Evolutionary conservation across 768 basidiomycete genomes (phyloP).

Genomic region (Xerocomellus amylosporus): DNA sequence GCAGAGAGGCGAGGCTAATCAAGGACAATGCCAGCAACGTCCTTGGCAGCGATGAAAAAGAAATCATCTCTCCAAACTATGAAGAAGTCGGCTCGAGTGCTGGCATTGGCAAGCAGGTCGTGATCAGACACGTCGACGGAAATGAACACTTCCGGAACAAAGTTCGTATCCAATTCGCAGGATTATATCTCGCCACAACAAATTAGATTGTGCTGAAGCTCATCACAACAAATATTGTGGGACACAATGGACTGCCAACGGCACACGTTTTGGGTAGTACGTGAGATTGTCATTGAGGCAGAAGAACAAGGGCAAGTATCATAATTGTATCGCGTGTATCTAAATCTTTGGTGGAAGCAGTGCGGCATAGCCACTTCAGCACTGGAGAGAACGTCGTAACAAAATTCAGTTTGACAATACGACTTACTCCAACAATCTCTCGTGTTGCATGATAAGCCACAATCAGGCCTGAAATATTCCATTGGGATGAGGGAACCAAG

Average conservation of each 20-base stretch:
- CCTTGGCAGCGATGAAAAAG: slow-evolving; percentile 7
- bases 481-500: slow-evolving; percentile 45
- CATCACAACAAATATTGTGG: too few species aligned
- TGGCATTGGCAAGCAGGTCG: slow-evolving; percentile 11
- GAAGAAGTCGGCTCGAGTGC: background rate
- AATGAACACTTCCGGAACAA: background rate
- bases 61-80: slow-evolving; percentile 10
- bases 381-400: slow-evolving; percentile 15
- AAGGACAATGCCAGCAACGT: slow-evolving; percentile 26
- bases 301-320: slow-evolving; percentile 5
- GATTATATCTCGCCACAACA: too few species aligned
- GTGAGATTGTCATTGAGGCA: slow-evolving; percentile 4
- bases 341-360: too few species aligned
- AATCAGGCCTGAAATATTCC: slow-evolving; percentile 58
- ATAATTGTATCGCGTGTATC: slow-evolving; percentile 4
- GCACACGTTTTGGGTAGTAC: slow-evolving; percentile 1
- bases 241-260: too few species aligned
- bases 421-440: slow-evolving; percentile 31
- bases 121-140: slow-evolving; percentile 6
- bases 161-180: too few species aligned
- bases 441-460: slow-evolving; percentile 98
- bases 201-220: too few species aligned
- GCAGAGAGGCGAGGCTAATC: too few species aligned
- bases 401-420: background rate
- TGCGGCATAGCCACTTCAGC: slow-evolving; percentile 21